Evolutionary conservation across 805 yeast species (phyloP), one percentile per base, ranked within the genome.

Genomic region (Cyberlindnera mrakii): DNA sequence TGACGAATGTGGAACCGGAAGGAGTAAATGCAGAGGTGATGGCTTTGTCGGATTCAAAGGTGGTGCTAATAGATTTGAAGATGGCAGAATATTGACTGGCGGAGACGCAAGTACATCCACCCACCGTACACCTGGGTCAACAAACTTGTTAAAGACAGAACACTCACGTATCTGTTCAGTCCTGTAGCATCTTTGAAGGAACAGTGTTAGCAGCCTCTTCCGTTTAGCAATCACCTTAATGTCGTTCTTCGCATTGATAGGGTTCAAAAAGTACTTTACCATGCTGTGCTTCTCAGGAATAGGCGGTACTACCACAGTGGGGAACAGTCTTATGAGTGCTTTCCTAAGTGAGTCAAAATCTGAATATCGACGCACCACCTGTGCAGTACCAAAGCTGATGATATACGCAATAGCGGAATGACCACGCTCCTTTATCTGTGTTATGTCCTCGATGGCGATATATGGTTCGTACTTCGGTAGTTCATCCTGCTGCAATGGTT

Each of bases 101-200:
- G 82, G 80, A 3, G 76, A 59, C 37, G 64, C 65, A 39, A 82
- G 55, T 3, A 78, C 95, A 56, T 90, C 96, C 19, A 74, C 70
- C 91, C 96, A 93, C 51, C 77, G 75, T 11, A 86, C 78, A 47
- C 83, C 83, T 6, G 98, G 96, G 57, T 89, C 93, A 44, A 93
- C 62, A 56, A 93, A 93, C 57, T 82, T 78, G 33, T 78, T 73
- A 55, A 89, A 86, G 18, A 85, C 78, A 16, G 72, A 71, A 49
- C 81, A 75, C 20, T 71, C 70, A 33, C 78, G 64, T 18, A 93
- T 71, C 49, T 72, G 75, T 1, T 68, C 66, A 37, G 81, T 78
- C 9, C 65, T 62, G 41, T 77, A 54, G 60, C 98, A 91, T 47
- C 89, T 72, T 56, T 85, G 85, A 44, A 93, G 68, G 57, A 93